These are phyloP conservation scores for Tetrahymena elliotti DNA, from an alignment of 73 alveolate species.

Conservation along the genomic window DNA sequence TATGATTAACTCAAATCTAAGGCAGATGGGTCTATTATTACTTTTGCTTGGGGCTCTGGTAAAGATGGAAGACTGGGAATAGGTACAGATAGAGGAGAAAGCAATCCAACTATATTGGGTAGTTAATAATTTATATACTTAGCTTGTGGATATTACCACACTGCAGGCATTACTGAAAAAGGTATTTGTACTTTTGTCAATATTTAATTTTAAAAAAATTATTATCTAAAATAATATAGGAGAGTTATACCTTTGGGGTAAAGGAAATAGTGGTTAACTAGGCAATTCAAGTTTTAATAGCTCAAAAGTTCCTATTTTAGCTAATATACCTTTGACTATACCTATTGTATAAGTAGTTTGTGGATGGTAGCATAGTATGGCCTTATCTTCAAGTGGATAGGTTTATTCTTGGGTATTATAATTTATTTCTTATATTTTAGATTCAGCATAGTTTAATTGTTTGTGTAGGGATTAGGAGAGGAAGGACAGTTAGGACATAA, in stretches of 20 bases:
- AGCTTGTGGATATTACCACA: slow-evolving; percentile 87
- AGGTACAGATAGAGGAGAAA: slow-evolving; percentile 47
- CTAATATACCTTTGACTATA: neutral
- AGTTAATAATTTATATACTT: neutral
- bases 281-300: neutral
- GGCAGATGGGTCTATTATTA: neutral
- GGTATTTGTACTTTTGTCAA: neutral
- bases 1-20: neutral
- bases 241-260: neutral
- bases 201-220: neutral
- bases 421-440: neutral
- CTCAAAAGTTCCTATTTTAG: neutral
- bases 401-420: neutral
- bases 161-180: slow-evolving; percentile 72
- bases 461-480: neutral
- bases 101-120: neutral
- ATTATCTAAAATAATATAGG: too few relatives aligned
- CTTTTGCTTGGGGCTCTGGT: slow-evolving; percentile 82
- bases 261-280: neutral
- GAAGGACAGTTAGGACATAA: neutral
- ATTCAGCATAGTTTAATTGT: neutral
- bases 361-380: neutral
- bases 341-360: neutral
- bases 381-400: neutral
- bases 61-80: slow-evolving; percentile 84